Evolutionary conservation across 495 filamentous ascomycete species (phyloP).

Genomic region (Aspergillus kassunensis): DNA sequence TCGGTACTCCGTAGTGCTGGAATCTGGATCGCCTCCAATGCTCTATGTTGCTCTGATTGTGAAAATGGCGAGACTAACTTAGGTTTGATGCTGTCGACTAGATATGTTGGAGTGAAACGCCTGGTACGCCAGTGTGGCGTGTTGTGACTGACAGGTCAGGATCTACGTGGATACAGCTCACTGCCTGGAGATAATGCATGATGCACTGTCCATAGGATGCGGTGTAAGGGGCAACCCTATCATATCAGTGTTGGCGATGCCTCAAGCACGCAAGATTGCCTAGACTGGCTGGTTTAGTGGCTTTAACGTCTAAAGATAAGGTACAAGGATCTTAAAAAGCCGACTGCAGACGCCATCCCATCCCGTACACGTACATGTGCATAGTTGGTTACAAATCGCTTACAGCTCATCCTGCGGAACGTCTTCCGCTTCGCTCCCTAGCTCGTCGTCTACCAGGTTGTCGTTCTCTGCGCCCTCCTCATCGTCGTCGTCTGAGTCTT

Average conservation of each 20-base stretch:
- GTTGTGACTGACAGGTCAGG: neutral
- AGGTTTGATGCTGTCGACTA: too few species aligned
- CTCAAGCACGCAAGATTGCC: neutral
- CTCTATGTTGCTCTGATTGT: too few species aligned
- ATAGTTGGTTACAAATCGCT: too few species aligned
- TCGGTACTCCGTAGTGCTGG: too few species aligned
- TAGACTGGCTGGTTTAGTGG: too few species aligned
- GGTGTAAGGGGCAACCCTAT: neutral
- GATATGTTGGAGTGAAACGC: too few species aligned
- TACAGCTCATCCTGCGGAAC: slow-evolving; percentile 28
- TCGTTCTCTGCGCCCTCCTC: slow-evolving; percentile 47
- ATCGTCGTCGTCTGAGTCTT: slow-evolving; percentile 31
- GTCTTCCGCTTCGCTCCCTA: slow-evolving; percentile 41
- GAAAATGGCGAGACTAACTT: too few species aligned
- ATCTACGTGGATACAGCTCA: slow-evolving; percentile 5
- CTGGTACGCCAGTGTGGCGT: neutral
- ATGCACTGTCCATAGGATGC: neutral
- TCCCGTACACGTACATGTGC: neutral
- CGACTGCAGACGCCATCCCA: neutral
- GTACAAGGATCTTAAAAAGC: slow-evolving; percentile 2
- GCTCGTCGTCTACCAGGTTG: slow-evolving; percentile 34
- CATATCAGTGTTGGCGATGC: too few species aligned
- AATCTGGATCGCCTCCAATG: too few species aligned
- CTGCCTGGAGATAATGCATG: neutral
- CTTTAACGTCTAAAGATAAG: neutral